These are phyloP conservation scores for Nitzschia sp. DNA, from an alignment of 108 stramenopile genomes.

Conservation along the genomic window DNA sequence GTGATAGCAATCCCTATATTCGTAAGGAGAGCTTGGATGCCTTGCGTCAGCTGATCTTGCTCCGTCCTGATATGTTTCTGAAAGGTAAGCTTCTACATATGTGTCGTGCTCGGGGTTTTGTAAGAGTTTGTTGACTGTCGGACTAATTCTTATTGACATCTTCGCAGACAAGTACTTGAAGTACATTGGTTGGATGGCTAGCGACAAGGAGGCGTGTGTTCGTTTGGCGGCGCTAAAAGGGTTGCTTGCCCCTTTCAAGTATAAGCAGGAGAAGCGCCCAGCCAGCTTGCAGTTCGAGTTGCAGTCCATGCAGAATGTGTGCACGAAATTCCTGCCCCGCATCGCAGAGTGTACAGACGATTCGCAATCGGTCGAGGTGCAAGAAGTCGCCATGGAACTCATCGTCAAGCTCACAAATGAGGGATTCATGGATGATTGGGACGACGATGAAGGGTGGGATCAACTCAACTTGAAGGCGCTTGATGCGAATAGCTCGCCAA, in stretches of 20 bases:
- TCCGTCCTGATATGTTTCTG: constrained; percentile 80
- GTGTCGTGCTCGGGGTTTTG: neutral
- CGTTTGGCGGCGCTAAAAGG: constrained; percentile 68
- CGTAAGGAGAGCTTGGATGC: constrained; percentile 66
- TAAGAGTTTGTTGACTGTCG: neutral
- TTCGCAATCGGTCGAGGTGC: constrained; percentile 46
- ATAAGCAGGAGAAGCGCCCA: constrained; percentile 25
- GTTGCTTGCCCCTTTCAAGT: constrained; percentile 60
- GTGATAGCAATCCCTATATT: constrained; percentile 76
- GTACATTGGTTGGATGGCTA: constrained; percentile 89
- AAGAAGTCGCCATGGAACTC: constrained; percentile 71
- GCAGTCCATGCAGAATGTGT: constrained; percentile 55
- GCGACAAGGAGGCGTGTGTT: constrained; percentile 67
- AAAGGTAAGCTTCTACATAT: constrained; percentile 15
- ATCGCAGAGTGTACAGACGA: constrained; percentile 61
- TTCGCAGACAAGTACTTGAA: constrained; percentile 77
- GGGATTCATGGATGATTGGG: constrained; percentile 80
- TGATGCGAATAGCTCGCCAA: constrained; percentile 53
- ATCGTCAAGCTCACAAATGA: constrained; percentile 57
- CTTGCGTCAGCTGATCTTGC: constrained; percentile 56
- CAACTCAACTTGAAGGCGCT: constrained; percentile 72
- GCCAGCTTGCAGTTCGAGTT: constrained; percentile 54
- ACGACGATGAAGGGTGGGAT: constrained; percentile 79
- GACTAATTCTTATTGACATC: neutral
- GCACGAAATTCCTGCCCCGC: constrained; percentile 67